Base-by-base conservation (phyloP, 768 basidiomycete species). In the Leucogyrophana mollusca region DNA sequence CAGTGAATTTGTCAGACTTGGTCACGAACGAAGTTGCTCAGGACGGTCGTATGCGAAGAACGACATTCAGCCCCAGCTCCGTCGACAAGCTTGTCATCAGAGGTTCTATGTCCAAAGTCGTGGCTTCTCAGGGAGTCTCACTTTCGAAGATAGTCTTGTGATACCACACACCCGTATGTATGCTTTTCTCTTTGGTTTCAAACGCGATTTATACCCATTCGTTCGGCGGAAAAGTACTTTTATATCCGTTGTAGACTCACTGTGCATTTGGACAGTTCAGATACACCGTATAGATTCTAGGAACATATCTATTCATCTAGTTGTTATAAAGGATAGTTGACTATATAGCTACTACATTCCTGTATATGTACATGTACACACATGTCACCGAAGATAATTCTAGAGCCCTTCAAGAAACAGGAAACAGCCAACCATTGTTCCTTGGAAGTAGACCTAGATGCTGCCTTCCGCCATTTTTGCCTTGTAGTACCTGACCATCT, bases 401-500 rank as follows among this genome's bases (percentile, higher is more conserved):
- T 32, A 16, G 10, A 16, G 20, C 50, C 25, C 25, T 14, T 39
- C 27, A 24, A 25, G 39, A 17, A 7, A 30, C 25, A 32, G 37
- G 24, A 25, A 7, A 24, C 3, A 11, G 25, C 9, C 35, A 37
- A 25, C 37, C 27, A n/a, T 21, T 24, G 10, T 21, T 21, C 27
- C 32, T 21, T 11, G 21, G 30, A 34, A 30, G 36, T 17, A n/a
- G 20, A 18, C 16, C 60, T 76, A 90, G 32, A 90, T 71, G 59
- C 83, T 86, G 21, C 90, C 90, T 65, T 93, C 90, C 3, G 77
- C 80, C 79, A 93, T 86, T 69, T 87, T 91, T 16, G 85, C 82
- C 68, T 90, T 92, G 74, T 93, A 95, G 67, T 93, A 95, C 48
- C 88, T 72, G 27, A 92, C 87, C 88, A 94, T 95, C 73, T 95